Evolutionary conservation across 192 early-diverging fungal genomes (phyloP).

Genomic region (Linnemannia exigua): DNA sequence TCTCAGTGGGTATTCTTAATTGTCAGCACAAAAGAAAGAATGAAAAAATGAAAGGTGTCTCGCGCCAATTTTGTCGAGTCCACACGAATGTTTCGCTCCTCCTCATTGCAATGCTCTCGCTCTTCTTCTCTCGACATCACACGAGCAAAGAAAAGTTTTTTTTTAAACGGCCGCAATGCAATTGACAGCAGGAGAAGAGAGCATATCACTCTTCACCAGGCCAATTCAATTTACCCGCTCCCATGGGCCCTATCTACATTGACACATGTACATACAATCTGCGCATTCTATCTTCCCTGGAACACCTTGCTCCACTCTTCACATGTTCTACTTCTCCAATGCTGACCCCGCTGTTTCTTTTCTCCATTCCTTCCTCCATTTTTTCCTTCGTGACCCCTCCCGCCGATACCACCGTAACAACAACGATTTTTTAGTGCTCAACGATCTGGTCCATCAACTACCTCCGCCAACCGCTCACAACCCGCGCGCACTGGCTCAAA

Average conservation of each 20-base stretch:
- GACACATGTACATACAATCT: neutral
- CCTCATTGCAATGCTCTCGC: neutral
- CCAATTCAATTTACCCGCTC: neutral
- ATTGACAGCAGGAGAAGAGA: neutral
- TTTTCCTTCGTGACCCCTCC: neutral
- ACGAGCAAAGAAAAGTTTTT: neutral
- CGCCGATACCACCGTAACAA: too few relatives aligned
- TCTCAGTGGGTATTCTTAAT: neutral
- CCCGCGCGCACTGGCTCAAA: constrained; percentile 32
- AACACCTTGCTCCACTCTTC: too few relatives aligned
- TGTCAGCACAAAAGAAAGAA: neutral
- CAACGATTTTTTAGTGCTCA: constrained; percentile 38
- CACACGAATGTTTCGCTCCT: neutral
- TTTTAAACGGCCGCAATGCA: neutral
- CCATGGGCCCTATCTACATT: neutral
- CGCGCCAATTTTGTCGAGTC: neutral
- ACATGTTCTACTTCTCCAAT: too few relatives aligned
- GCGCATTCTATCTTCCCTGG: neutral
- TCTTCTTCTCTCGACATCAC: neutral
- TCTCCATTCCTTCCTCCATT: neutral
- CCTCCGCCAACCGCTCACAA: constrained; percentile 14
- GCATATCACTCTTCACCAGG: neutral
- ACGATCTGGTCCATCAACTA: constrained; percentile 38
- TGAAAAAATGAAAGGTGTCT: neutral
- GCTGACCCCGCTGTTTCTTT: too few relatives aligned